Evolutionary conservation across 2,329 filamentous ascomycete species (phyloP).

Genomic region (Pseudopithomyces maydicus): DNA sequence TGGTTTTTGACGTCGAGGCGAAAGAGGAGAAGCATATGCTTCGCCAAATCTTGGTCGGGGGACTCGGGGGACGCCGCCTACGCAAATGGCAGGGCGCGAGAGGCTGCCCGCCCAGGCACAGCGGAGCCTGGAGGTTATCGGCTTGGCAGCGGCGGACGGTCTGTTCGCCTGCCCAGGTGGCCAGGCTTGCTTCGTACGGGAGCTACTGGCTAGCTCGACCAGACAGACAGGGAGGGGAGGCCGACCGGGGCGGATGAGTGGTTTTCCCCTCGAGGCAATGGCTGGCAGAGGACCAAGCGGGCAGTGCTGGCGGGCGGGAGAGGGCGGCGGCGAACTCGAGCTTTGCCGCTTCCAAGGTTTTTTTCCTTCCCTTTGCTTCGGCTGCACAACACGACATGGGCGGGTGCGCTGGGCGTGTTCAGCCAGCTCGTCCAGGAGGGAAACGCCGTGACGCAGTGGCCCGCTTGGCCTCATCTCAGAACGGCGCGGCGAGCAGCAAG

Average conservation of each 20-base stretch:
- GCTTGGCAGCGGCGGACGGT: slow-evolving; percentile 4
- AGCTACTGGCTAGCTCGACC: neutral
- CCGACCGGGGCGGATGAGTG: neutral
- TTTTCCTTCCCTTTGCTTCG: neutral
- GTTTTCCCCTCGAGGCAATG: neutral
- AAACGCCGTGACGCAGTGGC: neutral
- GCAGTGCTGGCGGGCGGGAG: slow-evolving; percentile 2
- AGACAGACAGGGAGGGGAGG: neutral
- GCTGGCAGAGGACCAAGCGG: neutral
- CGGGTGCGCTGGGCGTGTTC: neutral
- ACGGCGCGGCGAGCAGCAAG: neutral
- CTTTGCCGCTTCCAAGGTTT: neutral
- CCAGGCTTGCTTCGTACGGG: neutral
- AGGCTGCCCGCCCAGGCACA: neutral
- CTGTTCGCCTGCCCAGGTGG: neutral
- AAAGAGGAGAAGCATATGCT: neutral
- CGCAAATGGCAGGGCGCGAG: neutral
- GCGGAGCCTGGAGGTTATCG: neutral
- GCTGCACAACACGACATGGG: neutral
- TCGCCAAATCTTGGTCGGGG: neutral
- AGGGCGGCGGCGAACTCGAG: slow-evolving; percentile 2
- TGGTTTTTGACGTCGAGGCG: neutral
- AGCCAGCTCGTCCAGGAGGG: neutral
- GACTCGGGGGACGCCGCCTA: neutral
- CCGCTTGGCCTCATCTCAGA: slow-evolving; percentile 13